Percentiles rank a stretch among this genome's conserved stretches.
Conservation (phyloP, 768 basidiomycete genomes). For the Tulasnella sp. region DNA sequence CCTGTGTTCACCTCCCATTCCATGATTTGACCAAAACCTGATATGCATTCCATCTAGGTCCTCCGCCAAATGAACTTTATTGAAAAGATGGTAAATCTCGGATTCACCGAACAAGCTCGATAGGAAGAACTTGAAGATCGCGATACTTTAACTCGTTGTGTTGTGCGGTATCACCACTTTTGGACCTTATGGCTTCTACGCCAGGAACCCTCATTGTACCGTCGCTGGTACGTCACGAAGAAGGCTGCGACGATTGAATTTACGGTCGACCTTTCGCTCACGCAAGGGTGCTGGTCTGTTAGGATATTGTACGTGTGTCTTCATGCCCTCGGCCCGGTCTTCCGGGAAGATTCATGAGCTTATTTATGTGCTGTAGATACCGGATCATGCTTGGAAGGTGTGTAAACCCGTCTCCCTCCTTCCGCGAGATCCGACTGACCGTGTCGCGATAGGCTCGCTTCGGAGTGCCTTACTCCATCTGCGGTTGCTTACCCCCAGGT, state of each 20-base stretch:
- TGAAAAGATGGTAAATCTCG: slow-evolving; percentile 21
- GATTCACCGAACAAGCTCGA: neutral
- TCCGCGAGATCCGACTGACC: too few relatives aligned
- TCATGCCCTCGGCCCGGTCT: too few relatives aligned
- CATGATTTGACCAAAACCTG: too few relatives aligned
- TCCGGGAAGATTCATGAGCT: too few relatives aligned
- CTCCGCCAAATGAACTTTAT: slow-evolving; percentile 22
- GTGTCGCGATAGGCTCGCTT: slow-evolving; percentile 41
- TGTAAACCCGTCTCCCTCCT: too few relatives aligned
- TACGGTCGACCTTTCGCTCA: too few relatives aligned
- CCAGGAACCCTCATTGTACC: slow-evolving; percentile 19
- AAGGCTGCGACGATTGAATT: too few relatives aligned
- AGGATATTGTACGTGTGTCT: neutral
- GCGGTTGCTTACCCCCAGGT: slow-evolving; percentile 46
- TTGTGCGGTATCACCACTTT: slow-evolving; percentile 22
- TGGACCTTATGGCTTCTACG: slow-evolving; percentile 20
- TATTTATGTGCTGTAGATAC: neutral
- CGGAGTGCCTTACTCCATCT: slow-evolving; percentile 46
- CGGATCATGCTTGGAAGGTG: slow-evolving; percentile 43
- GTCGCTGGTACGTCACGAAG: slow-evolving; percentile 17
- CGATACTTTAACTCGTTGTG: slow-evolving; percentile 14
- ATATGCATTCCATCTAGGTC: neutral
- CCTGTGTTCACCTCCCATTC: neutral
- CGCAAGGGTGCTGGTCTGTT: too few relatives aligned
- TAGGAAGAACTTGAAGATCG: neutral